Evolutionary conservation across 1,284 basidiomycete species (phyloP), one percentile per base, ranked within the genome.

Genomic region (Ceraceosorus bombacis): DNA sequence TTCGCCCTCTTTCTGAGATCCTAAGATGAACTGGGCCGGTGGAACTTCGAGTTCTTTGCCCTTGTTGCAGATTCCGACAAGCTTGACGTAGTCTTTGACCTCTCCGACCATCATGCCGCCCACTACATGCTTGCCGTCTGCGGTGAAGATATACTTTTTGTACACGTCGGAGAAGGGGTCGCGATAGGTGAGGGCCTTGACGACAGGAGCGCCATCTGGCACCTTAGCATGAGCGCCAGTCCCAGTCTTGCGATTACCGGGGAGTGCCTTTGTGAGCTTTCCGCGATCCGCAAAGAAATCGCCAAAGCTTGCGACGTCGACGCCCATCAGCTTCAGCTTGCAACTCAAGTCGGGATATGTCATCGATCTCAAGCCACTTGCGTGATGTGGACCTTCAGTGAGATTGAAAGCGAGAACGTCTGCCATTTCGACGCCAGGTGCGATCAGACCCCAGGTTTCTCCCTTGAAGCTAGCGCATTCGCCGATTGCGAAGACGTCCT

Each of bases 51-150:
- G 80, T 4, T 81, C 69, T 82, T 86, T 85, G 82, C 85, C 85
- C 80, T 88, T 88, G 80, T 86, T 87, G 51, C 86, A 84, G 40
- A 88, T 80, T 5, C 84, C 80, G 9, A 88, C 82, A 5, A 88
- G 80, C 77, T 87, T 88, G 64, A 85, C 82, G 67, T 84, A 89
- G 73, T 88, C 85, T 51, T 81, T 81, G 39, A 84, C 83, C 70
- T 89, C 87, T 2, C 87, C 87, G 12, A 89, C 83, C 86, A 89
- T 88, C 83, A 88, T 88, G 2, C 87, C 87, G 6, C 87, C 87
- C 5, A 89, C 77, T 4, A 89, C 79, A 37, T 86, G 82, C 74
- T 85, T 85, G 15, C 87, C 87, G 72, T 88, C 86, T 8, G 81
- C 81, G n/a, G 82, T 86, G 73, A 89, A 89, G 57, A 88, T 83